phyloP scores from a whole-genome alignment of 768 basidiomycete genomes.

The Suillus luteus region DNA sequence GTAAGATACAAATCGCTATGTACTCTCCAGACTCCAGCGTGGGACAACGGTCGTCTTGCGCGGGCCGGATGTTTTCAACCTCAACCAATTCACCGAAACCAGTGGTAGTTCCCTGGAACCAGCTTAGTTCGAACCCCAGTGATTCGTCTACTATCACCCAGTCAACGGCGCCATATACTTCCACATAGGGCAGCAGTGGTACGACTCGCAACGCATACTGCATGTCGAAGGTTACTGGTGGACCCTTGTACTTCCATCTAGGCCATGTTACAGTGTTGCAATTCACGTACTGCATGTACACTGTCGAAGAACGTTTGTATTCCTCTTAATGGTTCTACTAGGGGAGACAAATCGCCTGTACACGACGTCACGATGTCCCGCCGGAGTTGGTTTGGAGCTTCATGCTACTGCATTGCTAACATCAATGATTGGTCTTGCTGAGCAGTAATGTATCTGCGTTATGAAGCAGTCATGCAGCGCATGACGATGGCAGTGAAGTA shows the following conservation, averaged over 20 bases:
- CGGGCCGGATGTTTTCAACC: neutral
- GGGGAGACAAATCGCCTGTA: neutral
- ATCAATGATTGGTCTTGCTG: neutral
- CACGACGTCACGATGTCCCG: neutral
- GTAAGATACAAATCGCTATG: neutral
- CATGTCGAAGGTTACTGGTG: neutral
- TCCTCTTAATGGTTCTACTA: neutral
- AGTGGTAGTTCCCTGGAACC: neutral
- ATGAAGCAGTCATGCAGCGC: neutral
- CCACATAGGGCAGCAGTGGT: neutral
- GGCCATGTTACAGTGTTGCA: neutral
- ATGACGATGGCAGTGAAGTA: too few species aligned
- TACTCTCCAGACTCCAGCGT: neutral
- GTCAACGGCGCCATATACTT: neutral
- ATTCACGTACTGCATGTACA: neutral
- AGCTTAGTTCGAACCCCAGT: neutral
- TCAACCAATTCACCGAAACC: neutral
- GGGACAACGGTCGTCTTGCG: neutral
- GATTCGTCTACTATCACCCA: neutral
- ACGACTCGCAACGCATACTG: neutral
- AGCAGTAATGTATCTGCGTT: neutral
- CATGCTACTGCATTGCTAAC: neutral
- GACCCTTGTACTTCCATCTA: constrained; percentile 1
- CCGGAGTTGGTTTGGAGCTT: neutral
- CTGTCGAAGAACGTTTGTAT: neutral